Conservation (phyloP, 2,329 filamentous ascomycete species). For the Dactylonectria estremocensis region DNA sequence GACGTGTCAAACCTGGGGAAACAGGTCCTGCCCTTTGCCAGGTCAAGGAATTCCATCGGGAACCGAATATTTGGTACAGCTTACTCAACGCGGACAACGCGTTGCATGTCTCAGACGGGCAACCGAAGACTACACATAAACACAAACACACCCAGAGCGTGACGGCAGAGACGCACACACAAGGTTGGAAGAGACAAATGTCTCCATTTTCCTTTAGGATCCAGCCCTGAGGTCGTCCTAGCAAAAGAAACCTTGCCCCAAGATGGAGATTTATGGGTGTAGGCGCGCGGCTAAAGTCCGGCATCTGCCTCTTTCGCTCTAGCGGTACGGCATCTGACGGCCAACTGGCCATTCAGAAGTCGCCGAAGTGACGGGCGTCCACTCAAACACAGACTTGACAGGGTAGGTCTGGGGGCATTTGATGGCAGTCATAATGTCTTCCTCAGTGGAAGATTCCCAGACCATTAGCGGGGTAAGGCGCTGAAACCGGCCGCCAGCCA, state of each 20-base stretch:
- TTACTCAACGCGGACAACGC: not conserved
- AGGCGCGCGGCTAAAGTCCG: constrained; percentile 51
- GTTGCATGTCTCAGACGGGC: not conserved
- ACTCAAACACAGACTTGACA: constrained; percentile 36
- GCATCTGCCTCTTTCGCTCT: constrained; percentile 37
- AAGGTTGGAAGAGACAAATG: constrained; percentile 9
- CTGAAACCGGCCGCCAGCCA: constrained; percentile 17
- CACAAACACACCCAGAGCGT: not conserved
- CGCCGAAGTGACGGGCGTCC: constrained; percentile 30
- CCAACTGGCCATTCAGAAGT: constrained; percentile 34
- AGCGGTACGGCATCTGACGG: constrained; percentile 32
- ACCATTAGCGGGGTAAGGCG: constrained; percentile 22
- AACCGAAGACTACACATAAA: not conserved
- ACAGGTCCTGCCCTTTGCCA: not conserved
- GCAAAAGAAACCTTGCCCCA: constrained; percentile 33
- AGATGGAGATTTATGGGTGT: constrained; percentile 34
- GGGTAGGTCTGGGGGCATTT: constrained; percentile 9
- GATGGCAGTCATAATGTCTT: constrained; percentile 1
- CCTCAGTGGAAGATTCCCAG: constrained; percentile 22
- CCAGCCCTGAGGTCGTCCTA: constrained; percentile 50
- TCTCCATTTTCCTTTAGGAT: constrained; percentile 51
- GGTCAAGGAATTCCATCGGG: constrained; percentile 12
- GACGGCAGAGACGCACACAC: not conserved
- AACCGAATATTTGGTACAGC: constrained; percentile 4
- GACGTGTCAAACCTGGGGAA: constrained; percentile 2